Conservation (phyloP, 2,329 filamentous ascomycete genomes). For the Sordariomycetes sp. region DNA sequence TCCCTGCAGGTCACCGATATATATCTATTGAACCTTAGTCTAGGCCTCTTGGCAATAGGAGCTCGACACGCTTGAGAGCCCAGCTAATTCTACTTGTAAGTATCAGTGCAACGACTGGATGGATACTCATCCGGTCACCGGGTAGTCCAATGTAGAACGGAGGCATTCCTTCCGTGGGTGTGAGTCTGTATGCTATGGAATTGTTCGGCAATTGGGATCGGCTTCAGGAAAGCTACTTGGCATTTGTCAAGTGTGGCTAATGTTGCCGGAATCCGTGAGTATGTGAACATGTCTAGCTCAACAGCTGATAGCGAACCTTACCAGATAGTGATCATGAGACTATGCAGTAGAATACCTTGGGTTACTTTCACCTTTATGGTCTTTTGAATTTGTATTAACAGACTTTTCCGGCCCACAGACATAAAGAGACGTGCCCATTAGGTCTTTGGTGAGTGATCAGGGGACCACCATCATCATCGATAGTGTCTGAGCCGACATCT, state of each 20-base stretch:
- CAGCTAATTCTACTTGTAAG: background rate
- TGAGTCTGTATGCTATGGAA: background rate
- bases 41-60: background rate
- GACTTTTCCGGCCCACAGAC: too few relatives aligned
- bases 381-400: too few relatives aligned
- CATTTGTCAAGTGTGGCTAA: background rate
- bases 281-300: background rate
- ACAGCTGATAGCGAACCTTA: background rate
- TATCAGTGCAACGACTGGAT: background rate
- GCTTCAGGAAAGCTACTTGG: background rate
- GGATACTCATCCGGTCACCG: background rate
- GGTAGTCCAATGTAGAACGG: background rate
- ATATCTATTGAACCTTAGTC: background rate
- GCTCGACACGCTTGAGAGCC: background rate
- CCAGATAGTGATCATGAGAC: too few relatives aligned
- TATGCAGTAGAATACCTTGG: too few relatives aligned
- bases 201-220: background rate
- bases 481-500: too few relatives aligned
- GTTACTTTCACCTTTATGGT: too few relatives aligned
- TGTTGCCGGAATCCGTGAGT: background rate
- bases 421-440: too few relatives aligned
- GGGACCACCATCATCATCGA: too few relatives aligned
- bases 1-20: background rate
- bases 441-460: too few relatives aligned
- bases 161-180: background rate